Evolutionary conservation across 306 rosid species (phyloP).

Genomic region (Sicyos edulis): DNA sequence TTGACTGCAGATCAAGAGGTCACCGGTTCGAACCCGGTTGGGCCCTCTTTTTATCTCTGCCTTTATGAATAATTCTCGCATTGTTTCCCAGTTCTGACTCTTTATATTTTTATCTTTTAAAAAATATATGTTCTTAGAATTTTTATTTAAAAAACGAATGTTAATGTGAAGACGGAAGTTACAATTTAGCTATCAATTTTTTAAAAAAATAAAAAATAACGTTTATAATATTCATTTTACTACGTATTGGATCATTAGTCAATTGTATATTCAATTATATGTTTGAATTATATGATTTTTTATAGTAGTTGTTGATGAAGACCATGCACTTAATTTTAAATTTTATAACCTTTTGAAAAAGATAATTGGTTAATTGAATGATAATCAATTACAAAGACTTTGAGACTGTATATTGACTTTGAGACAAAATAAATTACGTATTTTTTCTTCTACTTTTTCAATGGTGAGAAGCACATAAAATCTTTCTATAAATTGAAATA

Average conservation of each 20-base stretch:
- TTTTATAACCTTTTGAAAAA: neutral
- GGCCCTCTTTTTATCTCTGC: no score
- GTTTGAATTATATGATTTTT: neutral
- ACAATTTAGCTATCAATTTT: neutral
- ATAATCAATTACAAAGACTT: neutral
- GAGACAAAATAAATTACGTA: neutral
- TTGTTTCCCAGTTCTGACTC: no score
- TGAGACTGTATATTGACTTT: neutral
- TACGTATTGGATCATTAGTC: neutral
- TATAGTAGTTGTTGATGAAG: neutral
- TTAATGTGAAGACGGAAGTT: neutral
- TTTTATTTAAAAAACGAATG: neutral
- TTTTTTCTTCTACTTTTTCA: no score
- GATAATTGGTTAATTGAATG: no score
- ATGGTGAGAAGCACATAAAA: no score
- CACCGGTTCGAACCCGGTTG: no score
- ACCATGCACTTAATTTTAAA: neutral
- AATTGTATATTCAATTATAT: neutral
- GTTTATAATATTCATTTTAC: no score
- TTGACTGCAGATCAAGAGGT: no score
- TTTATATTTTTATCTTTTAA: no score
- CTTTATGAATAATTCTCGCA: no score
- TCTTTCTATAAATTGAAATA: neutral
- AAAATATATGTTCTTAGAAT: no score
- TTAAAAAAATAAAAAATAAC: neutral